These are phyloP conservation scores for Penicillium nucicola DNA, from an alignment of 495 filamentous ascomycete genomes.

Conservation along the genomic window DNA sequence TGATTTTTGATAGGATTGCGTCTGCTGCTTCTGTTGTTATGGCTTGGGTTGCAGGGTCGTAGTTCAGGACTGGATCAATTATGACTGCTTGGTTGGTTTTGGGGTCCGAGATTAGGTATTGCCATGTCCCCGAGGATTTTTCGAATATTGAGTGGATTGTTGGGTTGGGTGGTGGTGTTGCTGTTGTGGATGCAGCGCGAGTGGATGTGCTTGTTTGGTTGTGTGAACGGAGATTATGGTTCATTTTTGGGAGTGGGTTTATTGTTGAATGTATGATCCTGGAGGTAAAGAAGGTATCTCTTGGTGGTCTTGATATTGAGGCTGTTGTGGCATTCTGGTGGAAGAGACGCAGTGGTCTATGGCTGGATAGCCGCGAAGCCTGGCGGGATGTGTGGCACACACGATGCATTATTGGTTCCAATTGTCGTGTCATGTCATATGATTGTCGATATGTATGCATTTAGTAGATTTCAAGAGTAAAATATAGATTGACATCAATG, in stretches of 20 bases:
- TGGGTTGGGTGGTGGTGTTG: slow-evolving; percentile 19
- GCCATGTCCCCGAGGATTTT: slow-evolving; percentile 51
- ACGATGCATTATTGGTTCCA: too few species aligned
- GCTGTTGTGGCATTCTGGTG: too few species aligned
- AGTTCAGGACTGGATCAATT: slow-evolving; percentile 61
- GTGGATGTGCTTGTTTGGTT: background rate
- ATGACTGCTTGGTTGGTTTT: slow-evolving; percentile 44
- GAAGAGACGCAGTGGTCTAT: too few species aligned
- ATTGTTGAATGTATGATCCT: background rate
- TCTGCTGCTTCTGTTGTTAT: slow-evolving; percentile 51
- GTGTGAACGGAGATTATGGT: background rate
- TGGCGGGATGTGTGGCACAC: too few species aligned
- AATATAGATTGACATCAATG: too few species aligned
- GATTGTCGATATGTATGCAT: too few species aligned
- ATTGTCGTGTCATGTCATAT: too few species aligned
- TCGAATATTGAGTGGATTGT: slow-evolving; percentile 45
- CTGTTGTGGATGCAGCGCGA: slow-evolving; percentile 1
- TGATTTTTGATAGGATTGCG: slow-evolving; percentile 36
- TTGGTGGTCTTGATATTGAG: background rate
- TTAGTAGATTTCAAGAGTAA: too few species aligned
- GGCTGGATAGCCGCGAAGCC: too few species aligned
- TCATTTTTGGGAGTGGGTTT: background rate
- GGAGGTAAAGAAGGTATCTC: too few species aligned
- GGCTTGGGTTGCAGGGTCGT: slow-evolving; percentile 40
- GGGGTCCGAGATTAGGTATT: slow-evolving; percentile 57